These are phyloP conservation scores for Leucocoprinus leucothites DNA, from an alignment of 768 basidiomycete genomes.

Conservation along the genomic window DNA sequence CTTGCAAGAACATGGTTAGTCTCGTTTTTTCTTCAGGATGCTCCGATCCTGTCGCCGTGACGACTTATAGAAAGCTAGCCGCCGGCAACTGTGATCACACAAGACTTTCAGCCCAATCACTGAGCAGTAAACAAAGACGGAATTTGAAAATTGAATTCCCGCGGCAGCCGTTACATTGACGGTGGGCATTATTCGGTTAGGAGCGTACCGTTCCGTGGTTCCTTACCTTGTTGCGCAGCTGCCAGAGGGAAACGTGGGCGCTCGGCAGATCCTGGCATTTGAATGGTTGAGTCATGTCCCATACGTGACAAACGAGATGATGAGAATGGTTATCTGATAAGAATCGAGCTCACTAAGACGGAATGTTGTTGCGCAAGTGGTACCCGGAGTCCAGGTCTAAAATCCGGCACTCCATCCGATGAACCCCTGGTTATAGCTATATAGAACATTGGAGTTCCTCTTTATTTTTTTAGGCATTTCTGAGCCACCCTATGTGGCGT, in stretches of 20 bases:
- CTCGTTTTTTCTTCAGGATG: background rate
- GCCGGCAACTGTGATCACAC: background rate
- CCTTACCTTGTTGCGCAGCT: background rate
- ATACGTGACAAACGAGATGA: background rate
- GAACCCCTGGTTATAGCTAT: too few species aligned
- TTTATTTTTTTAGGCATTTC: too few species aligned
- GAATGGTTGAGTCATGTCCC: background rate
- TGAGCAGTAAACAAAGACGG: background rate
- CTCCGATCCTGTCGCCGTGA: background rate
- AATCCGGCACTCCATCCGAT: too few species aligned
- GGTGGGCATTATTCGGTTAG: too few species aligned
- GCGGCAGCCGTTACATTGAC: too few species aligned
- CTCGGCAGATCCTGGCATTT: background rate
- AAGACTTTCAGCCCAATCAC: too few species aligned
- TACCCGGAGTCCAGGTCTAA: background rate
- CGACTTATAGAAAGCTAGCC: background rate
- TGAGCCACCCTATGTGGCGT: too few species aligned
- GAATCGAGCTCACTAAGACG: background rate
- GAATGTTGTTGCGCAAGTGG: background rate
- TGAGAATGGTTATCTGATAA: background rate
- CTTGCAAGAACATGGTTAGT: background rate
- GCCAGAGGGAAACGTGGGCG: background rate
- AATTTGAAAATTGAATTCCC: background rate
- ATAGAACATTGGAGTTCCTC: too few species aligned
- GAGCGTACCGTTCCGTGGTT: background rate